These are phyloP conservation scores for Nakazawaea anatomiae DNA, from an alignment of 805 yeast genomes.

Conservation along the genomic window DNA sequence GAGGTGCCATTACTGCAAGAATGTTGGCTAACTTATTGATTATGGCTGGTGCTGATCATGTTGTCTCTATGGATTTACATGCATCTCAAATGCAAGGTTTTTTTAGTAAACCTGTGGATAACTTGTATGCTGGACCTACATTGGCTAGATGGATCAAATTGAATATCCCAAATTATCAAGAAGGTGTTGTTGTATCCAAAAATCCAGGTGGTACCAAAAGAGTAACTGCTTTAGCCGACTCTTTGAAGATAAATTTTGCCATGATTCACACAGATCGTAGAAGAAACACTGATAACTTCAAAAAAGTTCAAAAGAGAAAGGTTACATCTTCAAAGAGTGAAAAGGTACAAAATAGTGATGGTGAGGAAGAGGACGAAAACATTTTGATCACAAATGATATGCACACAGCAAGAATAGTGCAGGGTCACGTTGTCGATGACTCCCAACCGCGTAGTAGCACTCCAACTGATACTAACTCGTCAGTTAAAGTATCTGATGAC, in stretches of 20 bases:
- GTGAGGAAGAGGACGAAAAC: constrained; percentile 55
- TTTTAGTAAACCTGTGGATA: constrained; percentile 95
- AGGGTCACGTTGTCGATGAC: constrained; percentile 96
- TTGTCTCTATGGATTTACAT: constrained; percentile 91
- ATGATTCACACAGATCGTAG: constrained; percentile 99
- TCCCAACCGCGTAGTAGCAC: constrained; percentile 38
- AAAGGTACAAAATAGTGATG: constrained; percentile 20
- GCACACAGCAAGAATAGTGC: constrained; percentile 92
- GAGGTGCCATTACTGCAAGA: constrained; percentile 98
- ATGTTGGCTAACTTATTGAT: constrained; percentile 92
- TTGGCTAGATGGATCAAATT: constrained; percentile 94
- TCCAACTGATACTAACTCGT: constrained; percentile 1
- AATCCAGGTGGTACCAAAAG: constrained; percentile 99
- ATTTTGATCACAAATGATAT: constrained; percentile 71
- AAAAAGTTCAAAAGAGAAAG: constrained; percentile 17
- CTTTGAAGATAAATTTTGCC: constrained; percentile 91
- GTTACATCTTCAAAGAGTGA: constrained; percentile 3
- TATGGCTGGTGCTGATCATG: constrained; percentile 99
- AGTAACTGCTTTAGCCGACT: constrained; percentile 96
- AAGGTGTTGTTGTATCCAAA: constrained; percentile 95
- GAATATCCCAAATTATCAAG: constrained; percentile 76
- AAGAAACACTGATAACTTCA: constrained; percentile 64
- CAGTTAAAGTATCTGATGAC: not conserved
- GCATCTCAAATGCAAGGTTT: constrained; percentile 99
- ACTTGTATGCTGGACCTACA: constrained; percentile 93